phyloP scores from a whole-genome alignment of 2,329 filamentous ascomycete species.

The Monilinia fructigena region DNA sequence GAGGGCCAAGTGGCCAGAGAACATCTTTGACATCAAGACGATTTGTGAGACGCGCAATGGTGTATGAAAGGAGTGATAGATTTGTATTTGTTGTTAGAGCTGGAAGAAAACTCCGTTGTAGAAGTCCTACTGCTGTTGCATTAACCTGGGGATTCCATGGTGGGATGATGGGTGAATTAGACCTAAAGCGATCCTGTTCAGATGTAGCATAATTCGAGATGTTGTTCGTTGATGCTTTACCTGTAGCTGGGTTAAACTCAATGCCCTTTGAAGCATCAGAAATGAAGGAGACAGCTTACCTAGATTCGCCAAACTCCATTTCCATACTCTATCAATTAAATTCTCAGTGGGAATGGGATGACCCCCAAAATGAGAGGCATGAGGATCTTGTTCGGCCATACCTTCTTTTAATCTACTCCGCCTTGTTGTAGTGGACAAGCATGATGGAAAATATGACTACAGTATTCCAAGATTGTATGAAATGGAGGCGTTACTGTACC shows the following conservation, averaged over 20 bases:
- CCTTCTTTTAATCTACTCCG: not conserved
- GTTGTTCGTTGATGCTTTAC: slow-evolving; percentile 18
- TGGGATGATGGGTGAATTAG: slow-evolving; percentile 13
- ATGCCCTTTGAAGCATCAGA: not conserved
- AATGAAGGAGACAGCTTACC: not conserved
- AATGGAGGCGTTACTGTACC: not conserved
- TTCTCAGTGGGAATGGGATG: slow-evolving; percentile 16
- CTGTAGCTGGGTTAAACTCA: not conserved
- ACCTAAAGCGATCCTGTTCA: slow-evolving; percentile 13
- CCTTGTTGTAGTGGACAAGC: not conserved
- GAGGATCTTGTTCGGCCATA: slow-evolving; percentile 22
- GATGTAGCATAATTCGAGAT: not conserved
- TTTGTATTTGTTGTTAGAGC: slow-evolving; percentile 24
- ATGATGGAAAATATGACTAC: not conserved
- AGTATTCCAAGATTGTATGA: no score
- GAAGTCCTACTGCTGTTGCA: slow-evolving; percentile 22
- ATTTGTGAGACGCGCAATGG: slow-evolving; percentile 23
- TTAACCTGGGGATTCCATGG: slow-evolving; percentile 22
- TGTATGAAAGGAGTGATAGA: slow-evolving; percentile 23
- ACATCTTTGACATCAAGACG: slow-evolving; percentile 25
- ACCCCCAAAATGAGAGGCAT: slow-evolving; percentile 23
- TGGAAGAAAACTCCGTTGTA: slow-evolving; percentile 25
- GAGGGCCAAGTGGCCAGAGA: slow-evolving; percentile 25
- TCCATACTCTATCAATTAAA: not conserved
- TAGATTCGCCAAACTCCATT: slow-evolving; percentile 9